These are phyloP conservation scores for Phialocephala subalpina DNA, from an alignment of 2,329 filamentous ascomycete genomes.

Conservation along the genomic window DNA sequence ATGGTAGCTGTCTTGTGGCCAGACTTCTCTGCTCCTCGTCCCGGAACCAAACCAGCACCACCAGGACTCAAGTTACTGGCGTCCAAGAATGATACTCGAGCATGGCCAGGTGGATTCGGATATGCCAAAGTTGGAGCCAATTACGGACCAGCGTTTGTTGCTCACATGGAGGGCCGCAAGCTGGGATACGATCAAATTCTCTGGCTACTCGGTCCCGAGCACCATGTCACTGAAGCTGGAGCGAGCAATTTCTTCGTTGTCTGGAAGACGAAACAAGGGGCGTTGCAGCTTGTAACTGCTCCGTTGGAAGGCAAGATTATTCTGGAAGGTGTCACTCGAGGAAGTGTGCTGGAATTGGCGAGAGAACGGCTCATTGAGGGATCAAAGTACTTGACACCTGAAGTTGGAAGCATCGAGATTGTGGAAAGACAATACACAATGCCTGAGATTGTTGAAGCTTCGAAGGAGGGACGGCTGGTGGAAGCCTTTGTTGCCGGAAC, in stretches of 20 bases:
- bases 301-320: conserved; percentile 85
- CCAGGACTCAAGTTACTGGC: conserved; percentile 78
- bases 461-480: conserved; percentile 76
- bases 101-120: conserved; percentile 93
- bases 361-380: conserved; percentile 62
- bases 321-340: conserved; percentile 83
- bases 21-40: conserved; percentile 40
- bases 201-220: conserved; percentile 80
- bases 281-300: conserved; percentile 79
- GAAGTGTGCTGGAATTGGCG: conserved; percentile 79
- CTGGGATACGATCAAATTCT: conserved; percentile 87
- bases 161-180: conserved; percentile 75
- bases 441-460: conserved; percentile 75
- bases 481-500: conserved; percentile 90
- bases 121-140: conserved; percentile 94
- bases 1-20: conserved; percentile 73
- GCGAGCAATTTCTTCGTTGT: conserved; percentile 92
- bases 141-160: conserved; percentile 84
- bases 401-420: conserved; percentile 65
- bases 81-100: conserved; percentile 81
- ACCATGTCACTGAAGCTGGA: conserved; percentile 86
- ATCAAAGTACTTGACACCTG: conserved; percentile 37
- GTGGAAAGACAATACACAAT: conserved; percentile 87
- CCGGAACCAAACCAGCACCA: conserved; percentile 49
- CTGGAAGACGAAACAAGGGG: conserved; percentile 72